Evolutionary conservation across 306 rosid species (phyloP).

Genomic region (Alnus rubra): DNA sequence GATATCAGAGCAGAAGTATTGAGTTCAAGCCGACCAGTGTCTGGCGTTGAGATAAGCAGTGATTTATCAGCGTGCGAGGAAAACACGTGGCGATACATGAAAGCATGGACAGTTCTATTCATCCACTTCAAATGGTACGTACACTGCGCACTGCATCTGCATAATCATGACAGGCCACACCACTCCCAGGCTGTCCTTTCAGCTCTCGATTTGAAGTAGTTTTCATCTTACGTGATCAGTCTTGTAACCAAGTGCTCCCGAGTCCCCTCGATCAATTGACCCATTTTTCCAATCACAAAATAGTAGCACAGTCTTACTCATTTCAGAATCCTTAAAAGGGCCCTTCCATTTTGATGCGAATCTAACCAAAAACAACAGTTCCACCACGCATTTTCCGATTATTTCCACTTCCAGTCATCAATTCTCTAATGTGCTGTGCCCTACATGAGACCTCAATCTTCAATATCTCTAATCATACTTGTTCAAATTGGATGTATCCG

Average conservation of each 20-base stretch:
- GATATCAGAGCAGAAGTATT: no score
- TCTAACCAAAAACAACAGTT: constrained; percentile 13
- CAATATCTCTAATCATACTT: neutral
- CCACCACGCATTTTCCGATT: neutral
- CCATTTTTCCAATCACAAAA: constrained; percentile 4
- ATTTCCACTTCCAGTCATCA: no score
- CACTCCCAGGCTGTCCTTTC: constrained; percentile 8
- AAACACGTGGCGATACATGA: neutral
- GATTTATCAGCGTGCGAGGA: neutral
- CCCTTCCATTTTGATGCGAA: constrained; percentile 25
- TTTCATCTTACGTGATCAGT: neutral
- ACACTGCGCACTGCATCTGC: constrained; percentile 12
- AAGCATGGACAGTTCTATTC: neutral
- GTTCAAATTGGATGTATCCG: no score
- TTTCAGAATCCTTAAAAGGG: constrained; percentile 24
- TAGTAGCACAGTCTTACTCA: neutral
- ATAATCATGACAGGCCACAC: constrained; percentile 18
- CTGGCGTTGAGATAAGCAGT: no score
- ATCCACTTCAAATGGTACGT: neutral
- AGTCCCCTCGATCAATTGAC: neutral
- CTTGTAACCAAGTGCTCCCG: no score
- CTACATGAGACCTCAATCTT: constrained; percentile 16
- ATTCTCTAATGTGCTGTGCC: neutral
- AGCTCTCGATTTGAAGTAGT: neutral
- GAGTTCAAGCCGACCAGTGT: no score